Base-by-base conservation (phyloP, 768 basidiomycete species). In the Panellus pusillus region DNA sequence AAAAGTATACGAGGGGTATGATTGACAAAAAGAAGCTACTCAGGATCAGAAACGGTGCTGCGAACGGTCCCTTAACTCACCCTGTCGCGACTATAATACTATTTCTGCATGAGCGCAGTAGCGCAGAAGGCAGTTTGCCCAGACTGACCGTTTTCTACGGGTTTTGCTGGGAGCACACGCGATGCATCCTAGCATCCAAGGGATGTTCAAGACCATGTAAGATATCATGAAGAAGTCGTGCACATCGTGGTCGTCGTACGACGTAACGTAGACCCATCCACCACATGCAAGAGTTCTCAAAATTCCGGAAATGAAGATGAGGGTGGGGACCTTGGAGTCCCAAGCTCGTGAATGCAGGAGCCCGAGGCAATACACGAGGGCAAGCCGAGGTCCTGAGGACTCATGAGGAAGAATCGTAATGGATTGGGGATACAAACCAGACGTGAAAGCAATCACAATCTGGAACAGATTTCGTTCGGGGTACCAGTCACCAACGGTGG, bases 181-280 rank as follows among this genome's bases (percentile, higher is more conserved):
- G 19, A 84, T 82, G 9, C 83, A 79, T 24, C 90, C 83, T 20
- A 84, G 61, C 93, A 95, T 96, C 92, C 92, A 96, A 4, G 93
- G 93, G 3, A 93, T 63, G 63, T 90, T 93, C 66, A 83, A 81
- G 4, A 90, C 75, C 57, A 96, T 89, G 65, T 95, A 96, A 47
- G 79, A 68, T 54, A 95, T 84, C 93, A 96, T 96, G 65, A 86
- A 82, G 35, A 93, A 70, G 66, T 96, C 93, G 70, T 96, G 93
- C 13, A 77, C 74, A 63, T 89, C 87, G 61, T 92, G 91, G 70
- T 89, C 79, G 65, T 95, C 93, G 47, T 72, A 82, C 2, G 89
- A 90, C 0, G 93, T 94, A 63, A 95, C 83, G 63, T 85, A 96
- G 27, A 94, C 91, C 93, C 93, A 96, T 24, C 93, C 92, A 29